Evolutionary conservation across 805 yeast species (phyloP).

Genomic region (Sungouiozyma intestinalis): DNA sequence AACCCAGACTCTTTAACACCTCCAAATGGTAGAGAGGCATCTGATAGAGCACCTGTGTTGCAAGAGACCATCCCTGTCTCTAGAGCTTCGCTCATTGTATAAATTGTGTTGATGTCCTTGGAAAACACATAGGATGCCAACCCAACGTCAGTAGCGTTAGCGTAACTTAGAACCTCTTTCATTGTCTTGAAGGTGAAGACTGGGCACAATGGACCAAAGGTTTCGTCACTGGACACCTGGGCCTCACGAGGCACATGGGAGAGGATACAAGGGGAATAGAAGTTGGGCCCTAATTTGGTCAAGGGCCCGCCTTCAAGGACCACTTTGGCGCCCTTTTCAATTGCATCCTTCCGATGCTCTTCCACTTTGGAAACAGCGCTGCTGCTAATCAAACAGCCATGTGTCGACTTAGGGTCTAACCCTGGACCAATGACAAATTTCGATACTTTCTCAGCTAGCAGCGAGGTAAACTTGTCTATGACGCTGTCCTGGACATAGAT

Average conservation of each 20-base stretch:
- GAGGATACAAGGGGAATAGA: conserved; percentile 46
- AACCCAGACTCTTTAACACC: conserved; percentile 60
- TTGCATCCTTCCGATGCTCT: conserved; percentile 44
- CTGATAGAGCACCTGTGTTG: conserved; percentile 49
- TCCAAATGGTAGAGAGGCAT: conserved; percentile 48
- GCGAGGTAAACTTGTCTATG: conserved; percentile 37
- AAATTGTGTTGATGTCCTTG: conserved; percentile 39
- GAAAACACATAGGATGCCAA: conserved; percentile 52
- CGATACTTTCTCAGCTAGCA: conserved; percentile 36
- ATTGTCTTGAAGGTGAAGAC: conserved; percentile 42
- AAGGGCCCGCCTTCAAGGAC: conserved; percentile 43
- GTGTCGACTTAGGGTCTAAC: conserved; percentile 39
- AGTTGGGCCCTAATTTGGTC: conserved; percentile 39
- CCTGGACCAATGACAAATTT: conserved; percentile 48
- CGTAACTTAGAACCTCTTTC: conserved; percentile 42
- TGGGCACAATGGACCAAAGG: conserved; percentile 58
- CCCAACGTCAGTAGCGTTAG: conserved; percentile 48
- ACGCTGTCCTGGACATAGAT: conserved; percentile 44
- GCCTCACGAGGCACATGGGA: conserved; percentile 41
- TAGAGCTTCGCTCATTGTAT: conserved; percentile 43
- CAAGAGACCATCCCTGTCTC: conserved; percentile 60
- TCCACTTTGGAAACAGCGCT: conserved; percentile 44
- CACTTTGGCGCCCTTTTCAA: conserved; percentile 43
- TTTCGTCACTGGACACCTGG: conserved; percentile 45
- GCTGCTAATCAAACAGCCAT: conserved; percentile 46